A percentile compares a stretch with the other conserved stretches of the same genome.
phyloP scores from a whole-genome alignment of 805 yeast species.

The Lipomyces oligophaga region DNA sequence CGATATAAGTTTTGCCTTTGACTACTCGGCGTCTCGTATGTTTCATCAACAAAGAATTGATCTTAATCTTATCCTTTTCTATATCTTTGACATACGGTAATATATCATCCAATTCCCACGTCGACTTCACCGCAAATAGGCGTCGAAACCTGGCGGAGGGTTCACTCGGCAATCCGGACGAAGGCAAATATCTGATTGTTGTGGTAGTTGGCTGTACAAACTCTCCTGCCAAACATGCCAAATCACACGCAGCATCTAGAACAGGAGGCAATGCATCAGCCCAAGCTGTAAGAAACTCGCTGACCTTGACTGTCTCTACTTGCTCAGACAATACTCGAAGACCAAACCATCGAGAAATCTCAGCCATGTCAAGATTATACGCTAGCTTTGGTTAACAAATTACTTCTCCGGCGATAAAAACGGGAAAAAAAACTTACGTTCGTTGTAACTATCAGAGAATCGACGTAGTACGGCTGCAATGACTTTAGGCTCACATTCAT shows the following conservation, averaged over 20 bases:
- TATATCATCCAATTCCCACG: constrained; percentile 62
- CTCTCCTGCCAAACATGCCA: constrained; percentile 53
- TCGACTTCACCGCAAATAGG: constrained; percentile 51
- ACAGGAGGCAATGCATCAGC: constrained; percentile 39
- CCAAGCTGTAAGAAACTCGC: constrained; percentile 35
- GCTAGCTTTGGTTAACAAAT: constrained; percentile 17
- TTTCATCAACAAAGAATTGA: constrained; percentile 59
- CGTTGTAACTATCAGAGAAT: constrained; percentile 39
- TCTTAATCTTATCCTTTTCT: constrained; percentile 50
- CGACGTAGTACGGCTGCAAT: constrained; percentile 49
- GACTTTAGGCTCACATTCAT: constrained; percentile 44
- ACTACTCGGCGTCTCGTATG: constrained; percentile 52
- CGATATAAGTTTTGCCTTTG: constrained; percentile 15
- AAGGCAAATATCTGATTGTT: constrained; percentile 52
- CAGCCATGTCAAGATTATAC: constrained; percentile 43
- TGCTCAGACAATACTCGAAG: constrained; percentile 45
- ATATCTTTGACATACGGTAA: constrained; percentile 61
- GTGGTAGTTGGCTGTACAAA: constrained; percentile 48
- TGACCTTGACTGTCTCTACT: constrained; percentile 30
- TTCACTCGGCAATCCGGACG: constrained; percentile 46
- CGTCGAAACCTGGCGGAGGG: constrained; percentile 48
- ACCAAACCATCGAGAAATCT: constrained; percentile 63
- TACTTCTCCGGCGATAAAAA: background rate
- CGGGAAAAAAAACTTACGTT: constrained; percentile 17
- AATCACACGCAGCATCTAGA: constrained; percentile 58